Conservation (phyloP, 2,329 filamentous ascomycete species). For the Plenodomus lindquistii region DNA sequence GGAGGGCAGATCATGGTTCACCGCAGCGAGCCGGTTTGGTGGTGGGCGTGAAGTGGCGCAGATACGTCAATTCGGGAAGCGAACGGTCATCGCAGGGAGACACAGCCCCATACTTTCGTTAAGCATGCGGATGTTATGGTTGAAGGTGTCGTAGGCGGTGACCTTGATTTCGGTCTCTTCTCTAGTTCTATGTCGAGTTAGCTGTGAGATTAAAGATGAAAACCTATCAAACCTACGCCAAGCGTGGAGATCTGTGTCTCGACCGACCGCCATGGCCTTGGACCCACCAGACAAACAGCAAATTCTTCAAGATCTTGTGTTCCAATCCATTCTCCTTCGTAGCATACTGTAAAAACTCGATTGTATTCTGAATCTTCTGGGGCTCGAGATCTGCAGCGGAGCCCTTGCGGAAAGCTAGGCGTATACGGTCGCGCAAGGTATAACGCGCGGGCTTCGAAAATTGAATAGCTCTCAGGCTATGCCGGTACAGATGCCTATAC, state of each 20-base stretch:
- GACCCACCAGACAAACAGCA: constrained; percentile 58
- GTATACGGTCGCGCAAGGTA: constrained; percentile 58
- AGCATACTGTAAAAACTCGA: constrained; percentile 72
- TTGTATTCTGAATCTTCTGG: constrained; percentile 63
- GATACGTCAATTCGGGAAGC: constrained; percentile 26
- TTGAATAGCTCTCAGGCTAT: constrained; percentile 69
- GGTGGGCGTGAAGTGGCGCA: constrained; percentile 2
- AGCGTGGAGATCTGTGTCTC: constrained; percentile 35
- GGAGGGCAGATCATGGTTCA: constrained; percentile 1
- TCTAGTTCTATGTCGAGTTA: constrained; percentile 17
- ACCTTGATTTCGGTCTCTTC: constrained; percentile 37
- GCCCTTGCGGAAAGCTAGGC: constrained; percentile 46
- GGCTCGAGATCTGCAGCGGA: constrained; percentile 37
- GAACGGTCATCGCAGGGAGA: constrained; percentile 40
- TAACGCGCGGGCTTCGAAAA: constrained; percentile 71
- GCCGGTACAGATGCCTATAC: constrained; percentile 72
- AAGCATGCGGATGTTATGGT: constrained; percentile 72
- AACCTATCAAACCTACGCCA: constrained; percentile 16
- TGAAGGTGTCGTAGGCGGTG: constrained; percentile 63
- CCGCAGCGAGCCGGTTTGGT: constrained; percentile 10
- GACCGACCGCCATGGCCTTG: constrained; percentile 37
- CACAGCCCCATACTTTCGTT: constrained; percentile 74
- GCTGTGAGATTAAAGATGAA: not conserved
- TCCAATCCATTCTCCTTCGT: constrained; percentile 67
- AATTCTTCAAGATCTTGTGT: constrained; percentile 71